A percentile compares a stretch with the other conserved stretches of the same genome.
Evolutionary conservation across 139 green algal species (phyloP).

Genomic region (Klebsormidium nitens): DNA sequence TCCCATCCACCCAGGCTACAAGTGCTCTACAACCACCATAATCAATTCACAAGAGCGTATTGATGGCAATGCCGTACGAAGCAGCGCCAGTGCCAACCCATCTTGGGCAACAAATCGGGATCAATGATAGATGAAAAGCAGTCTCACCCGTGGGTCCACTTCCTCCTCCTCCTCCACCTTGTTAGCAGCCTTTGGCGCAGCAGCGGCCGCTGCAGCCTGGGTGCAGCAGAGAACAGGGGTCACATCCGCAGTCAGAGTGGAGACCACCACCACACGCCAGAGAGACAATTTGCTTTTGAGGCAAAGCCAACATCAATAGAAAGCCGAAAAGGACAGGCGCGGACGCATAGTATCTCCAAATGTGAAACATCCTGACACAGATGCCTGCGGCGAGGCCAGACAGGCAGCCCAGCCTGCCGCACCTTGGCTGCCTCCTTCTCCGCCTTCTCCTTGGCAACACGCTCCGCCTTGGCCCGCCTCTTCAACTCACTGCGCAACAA

Average conservation of each 20-base stretch:
- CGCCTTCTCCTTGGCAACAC: constrained; percentile 42
- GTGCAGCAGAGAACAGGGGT: neutral
- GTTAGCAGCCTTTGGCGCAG: neutral
- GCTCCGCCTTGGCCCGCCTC: constrained; percentile 38
- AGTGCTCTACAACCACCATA: neutral
- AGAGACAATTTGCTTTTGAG: constrained; percentile 6
- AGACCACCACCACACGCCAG: neutral
- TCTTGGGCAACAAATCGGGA: neutral
- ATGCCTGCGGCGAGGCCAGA: no score
- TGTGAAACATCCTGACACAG: constrained; percentile 8
- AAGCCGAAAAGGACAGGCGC: neutral
- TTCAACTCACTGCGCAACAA: constrained; percentile 46
- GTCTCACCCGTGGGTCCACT: constrained; percentile 24
- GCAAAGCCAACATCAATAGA: constrained; percentile 12
- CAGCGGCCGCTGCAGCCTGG: neutral
- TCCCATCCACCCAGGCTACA: neutral
- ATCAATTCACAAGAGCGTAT: neutral
- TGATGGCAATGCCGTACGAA: neutral
- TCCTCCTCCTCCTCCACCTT: constrained; percentile 36
- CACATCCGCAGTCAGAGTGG: neutral
- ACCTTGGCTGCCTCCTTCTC: constrained; percentile 38
- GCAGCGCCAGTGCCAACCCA: neutral
- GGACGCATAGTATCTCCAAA: constrained; percentile 1
- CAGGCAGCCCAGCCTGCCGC: no score
- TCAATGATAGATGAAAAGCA: constrained; percentile 1